Base-by-base conservation (phyloP, 345 rosid species). In the Isatis tinctoria region DNA sequence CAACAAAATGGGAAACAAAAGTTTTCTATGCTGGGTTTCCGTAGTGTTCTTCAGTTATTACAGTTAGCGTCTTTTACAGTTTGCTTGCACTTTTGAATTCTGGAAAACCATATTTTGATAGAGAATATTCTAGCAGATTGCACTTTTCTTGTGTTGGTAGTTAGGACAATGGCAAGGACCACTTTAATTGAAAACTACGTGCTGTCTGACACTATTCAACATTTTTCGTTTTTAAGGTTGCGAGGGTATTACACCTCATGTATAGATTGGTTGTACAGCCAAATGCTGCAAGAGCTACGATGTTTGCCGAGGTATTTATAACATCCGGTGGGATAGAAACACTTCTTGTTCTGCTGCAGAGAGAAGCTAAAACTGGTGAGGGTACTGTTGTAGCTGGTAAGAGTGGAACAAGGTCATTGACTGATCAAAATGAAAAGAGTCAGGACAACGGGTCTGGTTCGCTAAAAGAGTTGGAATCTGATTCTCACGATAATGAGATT, bases 221-320 rank as follows among this genome's bases (percentile, higher is more conserved):
- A 9, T 13, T 10, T 39, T 77, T 73, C 51, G 3, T 82, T 27
- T 77, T 78, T 74, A 83, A 96, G 99, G 86, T 96, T 74, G 89
- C 94, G 43, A 87, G 99, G 83, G 89, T 90, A 75, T 80, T 96
- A 82, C 94, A 96, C 82, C 86, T 96, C 78, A 84, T 96, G 70
- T 87, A 88, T 74, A 87, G 94, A 82, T 80, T 96, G 79, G 90
- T 96, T 53, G 89, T 96, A 37, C 99, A 96, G 74, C 99, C 99
- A 79, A 96, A 92, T 79, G 82, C 89, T 54, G 49, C 88, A 65
- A 85, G 90, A 87, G 94, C 99, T 79, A 76, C 82, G 61, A 74
- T 74, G 57, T 92, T 92, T 86, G 87, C 96, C 0, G 94, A 85
- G 80, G 90, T 87, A 72, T 92, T 92, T 78, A 82, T 96, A 73